Percentiles rank a stretch among this genome's conserved stretches.
Conservation (phyloP, 2,329 filamentous ascomycete genomes). For the Elsinoe australis region DNA sequence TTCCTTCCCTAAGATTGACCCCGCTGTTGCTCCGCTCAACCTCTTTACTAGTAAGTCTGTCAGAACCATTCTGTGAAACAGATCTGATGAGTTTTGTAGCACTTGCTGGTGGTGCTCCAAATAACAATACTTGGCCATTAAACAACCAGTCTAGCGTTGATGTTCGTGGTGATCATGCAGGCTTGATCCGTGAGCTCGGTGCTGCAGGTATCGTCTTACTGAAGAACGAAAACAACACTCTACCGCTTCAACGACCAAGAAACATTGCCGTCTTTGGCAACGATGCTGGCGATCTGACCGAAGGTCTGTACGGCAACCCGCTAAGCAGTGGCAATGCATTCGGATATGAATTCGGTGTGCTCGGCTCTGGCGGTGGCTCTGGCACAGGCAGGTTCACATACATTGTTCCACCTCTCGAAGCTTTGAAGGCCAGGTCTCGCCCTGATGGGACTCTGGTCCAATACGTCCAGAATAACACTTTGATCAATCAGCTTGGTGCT, state of each 20-base stretch:
- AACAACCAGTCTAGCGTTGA: constrained; percentile 27
- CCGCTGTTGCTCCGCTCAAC: constrained; percentile 25
- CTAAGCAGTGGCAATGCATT: constrained; percentile 22
- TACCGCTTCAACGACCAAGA: constrained; percentile 47
- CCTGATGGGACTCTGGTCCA: constrained; percentile 38
- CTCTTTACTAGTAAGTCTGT: constrained; percentile 22
- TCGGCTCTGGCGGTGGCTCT: constrained; percentile 36
- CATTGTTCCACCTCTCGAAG: constrained; percentile 36
- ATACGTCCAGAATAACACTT: constrained; percentile 36
- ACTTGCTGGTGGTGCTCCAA: not conserved
- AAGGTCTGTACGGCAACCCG: constrained; percentile 38
- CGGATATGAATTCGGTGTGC: constrained; percentile 37
- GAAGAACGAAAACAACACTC: constrained; percentile 43
- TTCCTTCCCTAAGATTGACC: constrained; percentile 33
- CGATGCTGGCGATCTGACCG: constrained; percentile 41
- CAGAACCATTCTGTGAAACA: not conserved
- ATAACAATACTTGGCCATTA: constrained; percentile 12
- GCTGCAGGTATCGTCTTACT: constrained; percentile 38
- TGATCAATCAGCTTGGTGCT: constrained; percentile 23
- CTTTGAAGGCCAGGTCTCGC: constrained; percentile 30
- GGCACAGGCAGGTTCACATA: constrained; percentile 35
- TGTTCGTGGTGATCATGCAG: constrained; percentile 31
- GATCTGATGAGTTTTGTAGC: not conserved
- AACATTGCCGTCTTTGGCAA: constrained; percentile 45
- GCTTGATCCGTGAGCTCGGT: constrained; percentile 35